These are phyloP conservation scores for Anisodus tanguticus DNA, from an alignment of 257 asterid species.

Conservation along the genomic window DNA sequence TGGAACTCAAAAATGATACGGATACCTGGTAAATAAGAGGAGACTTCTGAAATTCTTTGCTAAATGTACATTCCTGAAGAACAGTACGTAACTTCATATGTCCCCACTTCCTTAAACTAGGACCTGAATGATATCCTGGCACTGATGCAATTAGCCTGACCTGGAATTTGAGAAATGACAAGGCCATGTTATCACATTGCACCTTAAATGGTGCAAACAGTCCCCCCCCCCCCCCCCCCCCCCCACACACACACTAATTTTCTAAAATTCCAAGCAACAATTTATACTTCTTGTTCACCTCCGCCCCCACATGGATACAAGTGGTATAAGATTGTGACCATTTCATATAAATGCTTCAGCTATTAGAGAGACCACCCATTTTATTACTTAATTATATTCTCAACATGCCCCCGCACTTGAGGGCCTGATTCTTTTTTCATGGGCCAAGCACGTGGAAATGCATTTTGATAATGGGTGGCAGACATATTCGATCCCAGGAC, in stretches of 20 bases:
- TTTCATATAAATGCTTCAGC: too few species aligned
- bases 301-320: neutral
- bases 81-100: conserved; percentile 92
- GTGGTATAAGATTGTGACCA: too few species aligned
- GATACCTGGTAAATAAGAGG: conserved; percentile 88
- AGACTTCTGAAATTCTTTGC: conserved; percentile 77
- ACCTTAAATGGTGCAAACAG: neutral
- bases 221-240: neutral
- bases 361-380: too few species aligned
- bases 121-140: conserved; percentile 92
- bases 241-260: neutral
- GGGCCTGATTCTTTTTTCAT: too few species aligned
- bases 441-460: too few species aligned
- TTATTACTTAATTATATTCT: too few species aligned
- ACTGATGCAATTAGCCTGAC: conserved; percentile 96
- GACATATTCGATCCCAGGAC: too few species aligned
- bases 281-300: neutral
- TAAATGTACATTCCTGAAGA: conserved; percentile 85
- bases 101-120: conserved; percentile 90
- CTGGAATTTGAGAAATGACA: conserved; percentile 45
- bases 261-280: neutral
- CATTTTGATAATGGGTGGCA: too few species aligned
- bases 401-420: too few species aligned
- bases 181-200: neutral
- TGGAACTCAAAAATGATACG: conserved; percentile 30